Evolutionary conservation across 352 stramenopile species (phyloP), one percentile per base, ranked within the genome.

Genomic region (Globisporangium nagaii): DNA sequence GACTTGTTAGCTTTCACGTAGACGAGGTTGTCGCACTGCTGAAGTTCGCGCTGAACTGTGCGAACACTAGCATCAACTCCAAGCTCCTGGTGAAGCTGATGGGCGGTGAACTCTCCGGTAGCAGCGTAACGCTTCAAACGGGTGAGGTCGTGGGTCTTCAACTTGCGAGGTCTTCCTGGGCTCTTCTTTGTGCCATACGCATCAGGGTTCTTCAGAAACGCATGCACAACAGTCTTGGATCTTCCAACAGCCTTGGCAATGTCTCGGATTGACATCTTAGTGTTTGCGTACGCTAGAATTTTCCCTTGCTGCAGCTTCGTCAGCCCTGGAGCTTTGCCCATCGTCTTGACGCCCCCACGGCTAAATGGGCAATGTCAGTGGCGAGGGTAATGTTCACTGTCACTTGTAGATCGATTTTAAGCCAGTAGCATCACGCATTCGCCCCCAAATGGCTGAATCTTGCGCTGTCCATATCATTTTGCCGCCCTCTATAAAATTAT

Each of bases 281-380:
- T 44, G 15, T 28, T 54, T 39, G 22, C 22, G n/a, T 54, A 54
- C n/a, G 47, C n/a, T 20, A 54, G 20, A 27, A 54, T 54, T 22
- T 54, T 45, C 32, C 34, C 47, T 39, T 54, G 22, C 32, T 54
- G 32, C 4, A 54, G 28, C 47, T 54, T 54, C 34, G 34, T 35
- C 34, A 54, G 13, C 39, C 47, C 20, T 19, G 22, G 24, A 35
- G 47, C 34, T 54, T 32, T 54, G 22, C 22, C 47, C 47, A 54
- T 54, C 34, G 47, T 39, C 30, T 28, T 54, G 28, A 19, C 15
- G 47, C 6, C 47, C 47, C 47, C 47, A 25, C n/a, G n/a, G 36
- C 36, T 42, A 42, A 42, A 42, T 42, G 32, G n/a, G n/a, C n/a
- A n/a, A n/a, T n/a, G n/a, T n/a, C n/a, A n/a, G n/a, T n/a, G n/a